phyloP scores from a whole-genome alignment of 257 asterid species.

The Schizonepeta tenuifolia region DNA sequence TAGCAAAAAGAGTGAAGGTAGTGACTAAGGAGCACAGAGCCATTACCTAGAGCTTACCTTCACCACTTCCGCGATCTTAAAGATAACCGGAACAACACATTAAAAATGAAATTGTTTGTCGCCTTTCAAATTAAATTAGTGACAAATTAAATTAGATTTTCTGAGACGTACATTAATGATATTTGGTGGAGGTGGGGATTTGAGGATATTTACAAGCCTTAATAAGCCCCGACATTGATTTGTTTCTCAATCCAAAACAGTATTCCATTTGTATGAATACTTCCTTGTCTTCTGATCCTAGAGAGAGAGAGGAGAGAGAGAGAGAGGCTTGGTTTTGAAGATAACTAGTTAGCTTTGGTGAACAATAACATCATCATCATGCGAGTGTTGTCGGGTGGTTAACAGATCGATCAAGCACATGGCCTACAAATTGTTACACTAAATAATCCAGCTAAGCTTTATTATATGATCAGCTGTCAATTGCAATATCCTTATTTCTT shows the following conservation, averaged over 20 bases:
- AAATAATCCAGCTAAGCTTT: background rate
- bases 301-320: background rate
- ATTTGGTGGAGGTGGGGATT: background rate
- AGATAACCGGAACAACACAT: too few relatives aligned
- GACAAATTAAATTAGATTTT: too few relatives aligned
- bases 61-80: too few relatives aligned
- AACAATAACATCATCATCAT: background rate
- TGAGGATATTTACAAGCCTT: background rate
- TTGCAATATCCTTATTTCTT: background rate
- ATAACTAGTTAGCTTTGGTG: background rate
- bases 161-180: background rate
- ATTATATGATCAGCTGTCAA: conserved; percentile 23
- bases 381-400: conserved; percentile 4
- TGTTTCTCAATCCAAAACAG: conserved; percentile 10
- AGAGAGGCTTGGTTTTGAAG: background rate
- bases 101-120: too few relatives aligned
- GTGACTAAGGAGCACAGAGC: too few relatives aligned
- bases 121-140: too few relatives aligned
- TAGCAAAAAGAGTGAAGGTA: too few relatives aligned
- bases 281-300: too few relatives aligned
- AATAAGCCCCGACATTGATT: conserved; percentile 25
- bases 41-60: too few relatives aligned
- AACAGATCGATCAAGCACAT: conserved; percentile 19
- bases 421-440: conserved; percentile 5
- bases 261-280: background rate